phyloP scores from a whole-genome alignment of 2,329 filamentous ascomycete genomes.

The Hortaea sp. region DNA sequence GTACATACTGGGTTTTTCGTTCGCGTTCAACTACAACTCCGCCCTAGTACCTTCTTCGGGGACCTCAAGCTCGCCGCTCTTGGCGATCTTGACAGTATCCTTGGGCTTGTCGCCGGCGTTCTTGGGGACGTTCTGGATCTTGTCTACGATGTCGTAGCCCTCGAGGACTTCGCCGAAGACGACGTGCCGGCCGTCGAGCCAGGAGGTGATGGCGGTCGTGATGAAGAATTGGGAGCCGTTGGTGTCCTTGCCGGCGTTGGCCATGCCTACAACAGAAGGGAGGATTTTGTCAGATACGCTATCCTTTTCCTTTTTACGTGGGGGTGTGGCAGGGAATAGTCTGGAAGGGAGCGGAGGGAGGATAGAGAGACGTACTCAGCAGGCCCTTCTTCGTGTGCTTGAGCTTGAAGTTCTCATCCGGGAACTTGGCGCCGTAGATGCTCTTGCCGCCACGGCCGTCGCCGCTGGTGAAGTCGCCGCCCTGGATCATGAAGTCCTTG shows the following conservation, averaged over 20 bases:
- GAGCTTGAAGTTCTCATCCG: constrained; percentile 91
- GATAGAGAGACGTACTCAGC: constrained; percentile 43
- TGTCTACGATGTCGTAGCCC: constrained; percentile 69
- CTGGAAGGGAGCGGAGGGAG: neutral
- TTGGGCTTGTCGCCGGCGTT: constrained; percentile 56
- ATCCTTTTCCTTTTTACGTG: neutral
- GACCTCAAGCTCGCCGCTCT: constrained; percentile 75
- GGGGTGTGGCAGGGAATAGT: neutral
- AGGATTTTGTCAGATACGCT: neutral
- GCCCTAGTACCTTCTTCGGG: constrained; percentile 87
- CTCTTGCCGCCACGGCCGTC: constrained; percentile 80
- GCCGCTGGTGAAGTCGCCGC: constrained; percentile 75
- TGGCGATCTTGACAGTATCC: constrained; percentile 62
- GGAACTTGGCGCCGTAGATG: constrained; percentile 76
- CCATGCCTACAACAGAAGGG: constrained; percentile 52
- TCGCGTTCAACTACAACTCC: constrained; percentile 55
- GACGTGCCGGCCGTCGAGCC: constrained; percentile 76
- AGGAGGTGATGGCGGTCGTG: constrained; percentile 61
- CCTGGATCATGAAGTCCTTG: constrained; percentile 87
- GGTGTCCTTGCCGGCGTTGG: constrained; percentile 75
- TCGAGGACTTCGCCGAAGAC: constrained; percentile 84
- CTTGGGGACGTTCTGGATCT: constrained; percentile 65
- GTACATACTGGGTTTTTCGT: constrained; percentile 16
- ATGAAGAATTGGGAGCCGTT: constrained; percentile 90
- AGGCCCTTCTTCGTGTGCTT: constrained; percentile 79